Percentiles rank a stretch among this genome's conserved stretches.
Conservation (phyloP, 2,329 filamentous ascomycete genomes). For the Orbilia oligospora region DNA sequence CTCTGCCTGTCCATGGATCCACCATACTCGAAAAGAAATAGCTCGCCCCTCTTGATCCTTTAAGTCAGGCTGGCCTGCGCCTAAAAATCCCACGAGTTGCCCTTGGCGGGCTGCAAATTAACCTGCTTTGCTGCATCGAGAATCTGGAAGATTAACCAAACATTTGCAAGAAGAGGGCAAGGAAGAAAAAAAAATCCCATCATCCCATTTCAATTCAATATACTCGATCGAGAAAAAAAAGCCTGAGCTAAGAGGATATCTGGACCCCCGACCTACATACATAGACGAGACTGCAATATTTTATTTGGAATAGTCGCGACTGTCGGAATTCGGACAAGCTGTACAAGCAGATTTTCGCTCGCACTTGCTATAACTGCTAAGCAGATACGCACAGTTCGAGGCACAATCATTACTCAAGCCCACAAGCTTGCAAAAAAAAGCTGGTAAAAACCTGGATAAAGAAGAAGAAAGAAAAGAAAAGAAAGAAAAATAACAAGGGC, state of each 20-base stretch:
- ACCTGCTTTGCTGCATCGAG: conserved; percentile 2
- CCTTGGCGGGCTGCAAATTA: conserved; percentile 31
- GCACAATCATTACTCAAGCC: neutral
- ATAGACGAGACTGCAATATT: conserved; percentile 15
- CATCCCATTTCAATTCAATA: conserved; percentile 8
- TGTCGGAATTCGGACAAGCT: conserved; percentile 25
- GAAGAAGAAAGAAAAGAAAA: neutral
- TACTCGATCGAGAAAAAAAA: conserved; percentile 41
- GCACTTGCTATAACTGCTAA: conserved; percentile 8
- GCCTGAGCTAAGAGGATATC: conserved; percentile 4
- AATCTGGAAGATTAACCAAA: conserved; percentile 9
- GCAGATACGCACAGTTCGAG: neutral
- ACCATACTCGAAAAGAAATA: conserved; percentile 55
- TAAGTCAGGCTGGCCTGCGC: conserved; percentile 31
- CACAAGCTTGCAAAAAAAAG: too few relatives aligned
- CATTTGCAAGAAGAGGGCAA: neutral
- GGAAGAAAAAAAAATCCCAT: conserved; percentile 21
- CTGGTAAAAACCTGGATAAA: neutral
- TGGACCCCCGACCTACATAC: neutral
- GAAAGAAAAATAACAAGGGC: neutral
- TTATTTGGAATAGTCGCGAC: conserved; percentile 58
- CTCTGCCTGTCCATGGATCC: neutral
- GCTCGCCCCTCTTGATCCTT: conserved; percentile 53
- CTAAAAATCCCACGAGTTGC: conserved; percentile 52
- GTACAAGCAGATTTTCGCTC: conserved; percentile 11